Evolutionary conservation across 768 basidiomycete species (phyloP).

Genomic region (Ramaria rubella): DNA sequence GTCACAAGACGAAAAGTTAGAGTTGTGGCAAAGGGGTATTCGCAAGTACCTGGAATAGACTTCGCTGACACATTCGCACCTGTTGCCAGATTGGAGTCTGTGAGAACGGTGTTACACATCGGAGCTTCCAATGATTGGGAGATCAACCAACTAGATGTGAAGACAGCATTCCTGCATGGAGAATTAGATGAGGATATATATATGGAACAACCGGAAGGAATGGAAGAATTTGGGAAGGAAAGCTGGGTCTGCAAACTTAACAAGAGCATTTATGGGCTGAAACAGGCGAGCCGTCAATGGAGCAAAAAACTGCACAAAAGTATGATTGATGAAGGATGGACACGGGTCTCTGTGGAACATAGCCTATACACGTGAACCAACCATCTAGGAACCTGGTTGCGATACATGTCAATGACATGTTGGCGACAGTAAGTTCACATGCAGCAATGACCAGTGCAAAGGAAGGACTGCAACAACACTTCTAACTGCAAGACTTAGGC

Average conservation of each 20-base stretch:
- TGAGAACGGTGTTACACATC: conserved; percentile 1
- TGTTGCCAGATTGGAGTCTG: conserved; percentile 3
- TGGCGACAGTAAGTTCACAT: too few relatives aligned
- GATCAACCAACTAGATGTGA: conserved; percentile 38
- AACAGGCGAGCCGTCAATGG: conserved; percentile 20
- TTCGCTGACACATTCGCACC: conserved; percentile 19
- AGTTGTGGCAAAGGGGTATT: conserved; percentile 34
- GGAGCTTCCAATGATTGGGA: conserved; percentile 26
- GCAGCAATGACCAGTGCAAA: too few relatives aligned
- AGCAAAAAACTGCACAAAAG: too few relatives aligned
- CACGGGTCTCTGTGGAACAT: too few relatives aligned
- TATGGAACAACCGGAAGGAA: conserved; percentile 18
- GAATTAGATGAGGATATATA: conserved; percentile 21
- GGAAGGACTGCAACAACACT: too few relatives aligned
- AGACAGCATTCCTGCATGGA: conserved; percentile 27
- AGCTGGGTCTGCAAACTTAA: background rate
- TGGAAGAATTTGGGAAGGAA: conserved; percentile 4
- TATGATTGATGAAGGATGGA: too few relatives aligned
- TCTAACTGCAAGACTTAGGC: too few relatives aligned
- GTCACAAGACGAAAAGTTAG: conserved; percentile 34
- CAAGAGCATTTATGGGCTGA: conserved; percentile 20
- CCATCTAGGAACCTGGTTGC: too few relatives aligned
- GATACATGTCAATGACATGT: too few relatives aligned
- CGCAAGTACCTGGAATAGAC: conserved; percentile 15
- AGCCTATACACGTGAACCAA: too few relatives aligned